Conservation (phyloP, 202 grass and related monocot genomes). For the Carex arenaria region DNA sequence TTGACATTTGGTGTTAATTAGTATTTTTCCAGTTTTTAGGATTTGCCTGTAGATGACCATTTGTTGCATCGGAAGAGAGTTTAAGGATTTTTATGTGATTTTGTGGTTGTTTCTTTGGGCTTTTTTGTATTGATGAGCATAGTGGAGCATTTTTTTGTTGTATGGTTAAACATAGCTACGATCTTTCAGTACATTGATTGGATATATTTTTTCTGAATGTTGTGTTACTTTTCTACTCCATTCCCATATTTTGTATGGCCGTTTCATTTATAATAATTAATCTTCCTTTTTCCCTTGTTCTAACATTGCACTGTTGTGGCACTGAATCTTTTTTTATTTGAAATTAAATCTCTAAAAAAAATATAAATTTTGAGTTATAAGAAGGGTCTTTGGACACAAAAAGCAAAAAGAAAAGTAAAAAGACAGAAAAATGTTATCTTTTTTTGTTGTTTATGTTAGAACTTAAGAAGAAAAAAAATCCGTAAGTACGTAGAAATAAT, state of each 20-base stretch:
- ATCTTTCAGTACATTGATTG: conserved; percentile 6
- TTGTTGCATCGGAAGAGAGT: conserved; percentile 1
- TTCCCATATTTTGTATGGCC: background rate
- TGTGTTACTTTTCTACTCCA: background rate
- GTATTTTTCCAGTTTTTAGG: background rate
- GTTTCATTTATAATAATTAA: background rate
- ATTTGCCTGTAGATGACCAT: background rate
- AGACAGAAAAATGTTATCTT: no score
- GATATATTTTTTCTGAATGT: background rate
- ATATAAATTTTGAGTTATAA: no score
- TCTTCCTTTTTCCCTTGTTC: background rate
- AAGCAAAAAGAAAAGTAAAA: no score
- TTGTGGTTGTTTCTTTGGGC: conserved; percentile 2
- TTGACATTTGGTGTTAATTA: conserved; percentile 6
- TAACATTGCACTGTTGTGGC: background rate
- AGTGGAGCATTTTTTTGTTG: background rate
- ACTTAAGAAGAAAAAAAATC: no score
- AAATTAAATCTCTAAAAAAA: no score
- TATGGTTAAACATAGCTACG: background rate
- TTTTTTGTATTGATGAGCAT: background rate
- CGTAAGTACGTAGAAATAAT: no score
- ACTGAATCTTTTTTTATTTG: background rate
- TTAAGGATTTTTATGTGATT: background rate
- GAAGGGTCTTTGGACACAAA: no score
- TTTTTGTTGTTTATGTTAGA: no score